These are phyloP conservation scores for Trichoderma sp. DNA, from an alignment of 2,329 filamentous ascomycete genomes.

Conservation along the genomic window DNA sequence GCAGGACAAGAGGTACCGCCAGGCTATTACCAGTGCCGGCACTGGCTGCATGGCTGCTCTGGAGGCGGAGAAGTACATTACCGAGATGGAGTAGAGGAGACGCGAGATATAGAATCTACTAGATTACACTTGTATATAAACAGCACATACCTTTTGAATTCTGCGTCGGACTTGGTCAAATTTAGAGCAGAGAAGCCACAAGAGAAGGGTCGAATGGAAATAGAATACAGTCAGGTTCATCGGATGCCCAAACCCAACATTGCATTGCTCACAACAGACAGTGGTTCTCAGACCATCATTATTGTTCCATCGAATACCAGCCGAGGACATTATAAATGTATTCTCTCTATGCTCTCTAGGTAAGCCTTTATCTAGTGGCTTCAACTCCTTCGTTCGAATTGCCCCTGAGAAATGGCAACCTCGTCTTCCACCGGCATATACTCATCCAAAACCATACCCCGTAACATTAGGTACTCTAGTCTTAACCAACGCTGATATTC, in stretches of 20 bases:
- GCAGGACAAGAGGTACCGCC: slow-evolving; percentile 96
- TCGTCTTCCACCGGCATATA: neutral
- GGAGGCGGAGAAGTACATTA: slow-evolving; percentile 91
- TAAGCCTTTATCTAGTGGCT: neutral
- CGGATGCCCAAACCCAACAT: neutral
- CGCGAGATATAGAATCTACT: slow-evolving; percentile 6
- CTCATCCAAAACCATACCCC: slow-evolving; percentile 13
- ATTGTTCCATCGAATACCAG: neutral
- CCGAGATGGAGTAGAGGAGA: slow-evolving; percentile 62
- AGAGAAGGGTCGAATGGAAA: neutral
- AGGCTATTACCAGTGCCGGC: slow-evolving; percentile 95
- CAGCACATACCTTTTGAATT: neutral
- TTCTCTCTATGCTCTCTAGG: neutral
- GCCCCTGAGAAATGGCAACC: slow-evolving; percentile 11
- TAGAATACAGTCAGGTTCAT: neutral
- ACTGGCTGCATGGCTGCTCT: slow-evolving; percentile 94
- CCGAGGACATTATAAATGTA: neutral
- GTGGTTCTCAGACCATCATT: neutral
- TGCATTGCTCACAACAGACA: neutral
- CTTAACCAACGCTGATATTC: slow-evolving; percentile 24
- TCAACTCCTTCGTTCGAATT: slow-evolving; percentile 3
- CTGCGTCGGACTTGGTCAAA: too few species aligned
- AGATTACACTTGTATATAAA: slow-evolving; percentile 8
- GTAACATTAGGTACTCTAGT: slow-evolving; percentile 20
- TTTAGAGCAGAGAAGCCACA: slow-evolving; percentile 1